These are phyloP conservation scores for Hymenoscyphus occultus DNA, from an alignment of 2,329 filamentous ascomycete genomes.

Conservation along the genomic window DNA sequence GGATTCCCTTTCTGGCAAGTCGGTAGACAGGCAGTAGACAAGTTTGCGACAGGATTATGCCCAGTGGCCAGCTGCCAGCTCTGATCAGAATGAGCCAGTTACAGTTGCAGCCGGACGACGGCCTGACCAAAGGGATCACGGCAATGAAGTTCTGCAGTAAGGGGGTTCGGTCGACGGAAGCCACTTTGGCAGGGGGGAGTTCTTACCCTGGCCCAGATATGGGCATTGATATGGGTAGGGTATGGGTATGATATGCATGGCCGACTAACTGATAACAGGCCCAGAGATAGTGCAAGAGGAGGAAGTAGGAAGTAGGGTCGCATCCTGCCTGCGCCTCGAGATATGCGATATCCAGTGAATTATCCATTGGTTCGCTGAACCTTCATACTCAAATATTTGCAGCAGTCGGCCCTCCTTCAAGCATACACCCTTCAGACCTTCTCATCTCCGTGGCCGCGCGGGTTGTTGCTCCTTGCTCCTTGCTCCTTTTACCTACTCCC, in stretches of 20 bases:
- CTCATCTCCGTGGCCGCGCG: constrained; percentile 2
- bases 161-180: not conserved
- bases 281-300: not conserved
- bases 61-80: not conserved
- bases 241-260: not conserved
- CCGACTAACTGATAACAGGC: not conserved
- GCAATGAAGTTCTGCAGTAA: not conserved
- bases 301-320: too few relatives aligned
- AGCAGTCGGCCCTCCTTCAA: not conserved
- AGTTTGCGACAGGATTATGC: not conserved
- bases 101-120: not conserved
- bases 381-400: not conserved
- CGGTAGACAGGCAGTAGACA: not conserved
- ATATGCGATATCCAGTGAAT: not conserved
- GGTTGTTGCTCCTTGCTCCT: not conserved
- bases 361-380: not conserved
- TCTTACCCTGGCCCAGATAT: not conserved
- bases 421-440: not conserved
- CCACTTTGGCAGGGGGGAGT: not conserved
- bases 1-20: not conserved
- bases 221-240: too few relatives aligned
- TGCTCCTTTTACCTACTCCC: too few relatives aligned
- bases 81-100: not conserved
- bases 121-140: not conserved
- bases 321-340: too few relatives aligned